A percentile compares a stretch with the other conserved stretches of the same genome.
These are phyloP conservation scores for Sideroxylon spinosum DNA, from an alignment of 179 eudicot genomes.

Conservation along the genomic window DNA sequence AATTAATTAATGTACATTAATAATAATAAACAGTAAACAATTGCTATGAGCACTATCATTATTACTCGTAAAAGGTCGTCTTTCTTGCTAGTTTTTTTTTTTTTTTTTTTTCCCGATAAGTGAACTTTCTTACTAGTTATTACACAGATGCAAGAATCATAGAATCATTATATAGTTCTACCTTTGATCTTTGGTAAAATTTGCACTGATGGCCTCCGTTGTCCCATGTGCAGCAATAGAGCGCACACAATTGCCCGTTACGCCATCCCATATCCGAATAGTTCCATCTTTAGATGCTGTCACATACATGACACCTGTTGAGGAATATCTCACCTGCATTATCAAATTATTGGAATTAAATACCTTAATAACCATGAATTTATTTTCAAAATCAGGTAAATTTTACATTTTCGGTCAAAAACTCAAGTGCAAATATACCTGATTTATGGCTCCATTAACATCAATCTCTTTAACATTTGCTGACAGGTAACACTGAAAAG, in stretches of 20 bases:
- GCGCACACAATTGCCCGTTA: constrained; percentile 69
- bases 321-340: constrained; percentile 69
- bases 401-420: no score
- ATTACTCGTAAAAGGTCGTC: not conserved
- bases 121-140: no score
- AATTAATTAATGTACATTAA: not conserved
- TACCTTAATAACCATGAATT: not conserved
- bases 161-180: constrained; percentile 17
- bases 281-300: constrained; percentile 91
- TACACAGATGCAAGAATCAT: not conserved
- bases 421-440: constrained; percentile 32
- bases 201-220: constrained; percentile 62
- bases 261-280: constrained; percentile 80
- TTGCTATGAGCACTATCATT: not conserved
- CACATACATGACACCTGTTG: constrained; percentile 72
- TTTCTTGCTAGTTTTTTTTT: not conserved
- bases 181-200: constrained; percentile 75
- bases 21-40: not conserved
- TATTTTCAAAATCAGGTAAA: not conserved
- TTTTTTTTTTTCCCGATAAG: no score
- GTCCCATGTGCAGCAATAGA: constrained; percentile 66
- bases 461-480: constrained; percentile 49
- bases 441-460: constrained; percentile 67
- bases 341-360: constrained; percentile 10
- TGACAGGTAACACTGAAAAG: constrained; percentile 75